phyloP scores from a whole-genome alignment of 139 green algal genomes.

The Chlamydomonas sp. region DNA sequence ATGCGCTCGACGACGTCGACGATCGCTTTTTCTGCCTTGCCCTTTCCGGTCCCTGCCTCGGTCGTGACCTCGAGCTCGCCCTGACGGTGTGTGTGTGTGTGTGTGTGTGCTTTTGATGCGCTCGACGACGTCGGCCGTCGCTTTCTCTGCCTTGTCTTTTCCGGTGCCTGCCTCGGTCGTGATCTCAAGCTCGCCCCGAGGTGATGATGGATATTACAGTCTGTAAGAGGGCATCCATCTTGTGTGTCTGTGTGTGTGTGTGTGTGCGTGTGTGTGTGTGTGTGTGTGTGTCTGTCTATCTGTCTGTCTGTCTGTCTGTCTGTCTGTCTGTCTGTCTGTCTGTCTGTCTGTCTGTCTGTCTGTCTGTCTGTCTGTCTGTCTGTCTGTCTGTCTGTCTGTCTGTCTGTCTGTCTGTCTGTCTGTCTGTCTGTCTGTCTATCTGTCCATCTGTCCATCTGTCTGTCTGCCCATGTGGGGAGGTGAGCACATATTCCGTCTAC shows the following conservation, averaged over 20 bases:
- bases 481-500: too few species aligned
- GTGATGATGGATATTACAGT: too few species aligned
- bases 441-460: constrained; percentile 36
- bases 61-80: constrained; percentile 85
- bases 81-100: constrained; percentile 36
- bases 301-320: too few species aligned
- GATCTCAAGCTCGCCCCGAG: constrained; percentile 84
- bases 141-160: constrained; percentile 43
- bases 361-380: not conserved
- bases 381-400: too few species aligned
- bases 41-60: constrained; percentile 66
- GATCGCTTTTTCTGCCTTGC: constrained; percentile 29
- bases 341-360: not conserved
- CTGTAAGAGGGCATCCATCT: too few species aligned
- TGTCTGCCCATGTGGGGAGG: constrained; percentile 57
- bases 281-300: too few species aligned
- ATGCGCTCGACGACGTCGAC: constrained; percentile 54
- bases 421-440: constrained; percentile 43
- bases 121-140: constrained; percentile 47
- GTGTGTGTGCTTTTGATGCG: constrained; percentile 21
- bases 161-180: constrained; percentile 72
- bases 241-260: not conserved
- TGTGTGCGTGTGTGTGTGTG: constrained; percentile 7
- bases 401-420: not conserved
- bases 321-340: too few species aligned